Percentiles rank a stretch among this genome's conserved stretches.
Evolutionary conservation across 805 yeast species (phyloP).

Genomic region (Hanseniaspora lachancei): DNA sequence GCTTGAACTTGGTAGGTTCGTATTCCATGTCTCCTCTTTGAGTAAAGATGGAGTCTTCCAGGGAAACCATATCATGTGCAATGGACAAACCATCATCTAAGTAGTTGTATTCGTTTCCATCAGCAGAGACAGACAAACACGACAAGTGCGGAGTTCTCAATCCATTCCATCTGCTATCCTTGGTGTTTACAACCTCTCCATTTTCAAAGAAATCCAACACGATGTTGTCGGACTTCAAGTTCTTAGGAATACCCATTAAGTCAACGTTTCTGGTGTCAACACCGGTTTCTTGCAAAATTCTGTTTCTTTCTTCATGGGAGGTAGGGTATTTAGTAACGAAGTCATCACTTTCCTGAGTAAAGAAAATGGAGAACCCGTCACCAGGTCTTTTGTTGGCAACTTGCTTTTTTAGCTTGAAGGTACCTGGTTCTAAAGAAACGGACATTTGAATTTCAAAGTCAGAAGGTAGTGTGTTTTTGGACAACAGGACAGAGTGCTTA

Average conservation of each 20-base stretch:
- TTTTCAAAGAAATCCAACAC: conserved; percentile 14
- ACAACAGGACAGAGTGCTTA: conserved; percentile 11
- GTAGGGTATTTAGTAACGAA: conserved; percentile 11
- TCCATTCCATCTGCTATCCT: conserved; percentile 9
- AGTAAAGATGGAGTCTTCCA: not conserved
- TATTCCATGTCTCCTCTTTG: conserved; percentile 1
- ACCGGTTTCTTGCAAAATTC: conserved; percentile 8
- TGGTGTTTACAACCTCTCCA: conserved; percentile 8
- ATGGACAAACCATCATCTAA: conserved; percentile 11
- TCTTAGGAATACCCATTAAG: conserved; percentile 14
- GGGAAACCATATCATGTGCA: conserved; percentile 13
- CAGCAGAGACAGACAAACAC: conserved; percentile 9
- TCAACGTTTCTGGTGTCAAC: conserved; percentile 14
- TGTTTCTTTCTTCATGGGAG: conserved; percentile 10
- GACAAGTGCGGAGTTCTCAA: conserved; percentile 11
- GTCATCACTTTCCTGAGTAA: conserved; percentile 6
- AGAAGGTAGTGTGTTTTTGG: conserved; percentile 7
- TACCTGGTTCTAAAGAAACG: conserved; percentile 12
- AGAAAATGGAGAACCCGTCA: conserved; percentile 13
- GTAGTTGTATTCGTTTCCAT: conserved; percentile 11
- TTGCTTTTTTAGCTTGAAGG: conserved; percentile 5
- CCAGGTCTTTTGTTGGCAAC: conserved; percentile 13
- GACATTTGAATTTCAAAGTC: conserved; percentile 13
- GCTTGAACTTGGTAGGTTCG: conserved; percentile 10
- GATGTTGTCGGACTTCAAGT: conserved; percentile 10